Evolutionary conservation across 305 asterid genomes (phyloP).

Genomic region (Euphrasia arctica): DNA sequence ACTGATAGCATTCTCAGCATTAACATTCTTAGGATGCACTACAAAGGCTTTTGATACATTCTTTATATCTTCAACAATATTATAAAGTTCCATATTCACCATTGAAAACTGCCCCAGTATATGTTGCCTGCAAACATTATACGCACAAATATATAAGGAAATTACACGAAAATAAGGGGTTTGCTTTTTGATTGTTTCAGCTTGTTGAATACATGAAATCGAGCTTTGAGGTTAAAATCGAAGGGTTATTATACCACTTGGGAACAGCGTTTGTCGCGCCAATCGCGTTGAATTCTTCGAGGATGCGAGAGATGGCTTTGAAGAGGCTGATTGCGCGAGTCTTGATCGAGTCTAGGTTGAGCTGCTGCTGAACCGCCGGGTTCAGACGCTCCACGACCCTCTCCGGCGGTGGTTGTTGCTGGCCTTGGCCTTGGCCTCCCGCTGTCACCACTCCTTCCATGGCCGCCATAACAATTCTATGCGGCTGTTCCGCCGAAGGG

Average conservation of each 20-base stretch:
- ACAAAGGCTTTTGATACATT: conserved; percentile 95
- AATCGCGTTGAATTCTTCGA: conserved; percentile 69
- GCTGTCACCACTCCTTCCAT: conserved; percentile 47
- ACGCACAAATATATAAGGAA: too few relatives aligned
- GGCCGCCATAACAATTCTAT: too few relatives aligned
- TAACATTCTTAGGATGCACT: conserved; percentile 92
- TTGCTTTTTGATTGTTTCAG: neutral
- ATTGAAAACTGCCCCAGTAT: conserved; percentile 86
- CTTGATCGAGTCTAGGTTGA: conserved; percentile 86
- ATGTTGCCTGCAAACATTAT: conserved; percentile 64
- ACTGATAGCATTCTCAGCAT: conserved; percentile 93
- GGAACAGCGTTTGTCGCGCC: conserved; percentile 19
- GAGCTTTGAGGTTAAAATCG: too few relatives aligned
- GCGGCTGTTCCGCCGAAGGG: too few relatives aligned
- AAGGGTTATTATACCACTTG: neutral
- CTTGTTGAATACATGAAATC: conserved; percentile 9
- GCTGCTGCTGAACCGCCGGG: conserved; percentile 84
- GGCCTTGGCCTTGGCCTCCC: conserved; percentile 44
- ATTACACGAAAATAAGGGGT: too few relatives aligned
- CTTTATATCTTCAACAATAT: conserved; percentile 89
- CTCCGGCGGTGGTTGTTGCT: conserved; percentile 41
- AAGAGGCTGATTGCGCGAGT: conserved; percentile 77
- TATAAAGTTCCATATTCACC: conserved; percentile 95
- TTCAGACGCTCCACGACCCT: conserved; percentile 82
- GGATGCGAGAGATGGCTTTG: too few relatives aligned